Base-by-base conservation (phyloP, 177 flowering plant genomes). In the Vitis hybrid region DNA sequence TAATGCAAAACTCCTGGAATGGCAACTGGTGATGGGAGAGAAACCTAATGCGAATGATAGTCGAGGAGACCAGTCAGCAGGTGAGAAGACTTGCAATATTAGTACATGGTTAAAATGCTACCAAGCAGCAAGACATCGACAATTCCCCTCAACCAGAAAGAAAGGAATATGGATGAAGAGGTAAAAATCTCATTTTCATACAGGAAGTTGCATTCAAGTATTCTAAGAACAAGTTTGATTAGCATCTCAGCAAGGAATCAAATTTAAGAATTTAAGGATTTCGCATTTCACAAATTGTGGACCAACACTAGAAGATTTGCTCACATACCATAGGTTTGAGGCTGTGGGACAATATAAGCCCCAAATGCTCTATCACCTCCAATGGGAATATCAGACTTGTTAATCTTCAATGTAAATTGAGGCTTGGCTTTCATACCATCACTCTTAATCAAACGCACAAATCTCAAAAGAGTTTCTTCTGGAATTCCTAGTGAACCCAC, bases 381-480 rank as follows among this genome's bases (percentile, higher is more conserved):
- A 5, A 14, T 12, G 14, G 98, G 97, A 65, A 93, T 75, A 67
- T 95, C 95, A 22, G 94, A 84, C 77, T 86, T 85, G 77, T 95
- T 87, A 61, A 90, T 73, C 75, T 88, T 91, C 59, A 88, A 86
- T 14, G 89, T 78, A 78, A 95, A 92, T 69, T 78, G 88, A 76
- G 98, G 97, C 79, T 89, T 95, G 9, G 84, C 97, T 80, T 80
- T 87, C 18, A 95, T 78, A 17, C 98, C 98, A 44, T 83, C 84
- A 62, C 81, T 86, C 85, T 92, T 94, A 47, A 89, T 86, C 79
- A 89, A 66, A 62, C 88, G 91, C 72, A 95, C 90, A 76, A 82
- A 93, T 82, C 97, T 85, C 84, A 92, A 73, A 13, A 93, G 89
- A 68, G 87, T 79, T 60, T 95, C 99, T 75, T 95, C 99, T 51